Conservation (phyloP, 257 asterid genomes). For the Striga asiatica region DNA sequence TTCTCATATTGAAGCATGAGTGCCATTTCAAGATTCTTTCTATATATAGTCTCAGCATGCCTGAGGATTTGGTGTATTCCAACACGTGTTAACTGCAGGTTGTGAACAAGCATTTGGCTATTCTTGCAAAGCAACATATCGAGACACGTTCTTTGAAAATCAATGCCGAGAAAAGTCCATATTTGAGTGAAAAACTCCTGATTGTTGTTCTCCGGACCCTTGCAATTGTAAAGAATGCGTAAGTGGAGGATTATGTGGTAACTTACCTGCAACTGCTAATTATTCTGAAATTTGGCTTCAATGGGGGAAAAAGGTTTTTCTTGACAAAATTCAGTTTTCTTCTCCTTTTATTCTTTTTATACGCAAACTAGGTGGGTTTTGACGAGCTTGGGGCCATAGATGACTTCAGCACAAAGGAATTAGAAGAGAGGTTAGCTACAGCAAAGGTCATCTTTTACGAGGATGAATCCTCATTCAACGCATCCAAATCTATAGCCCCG, state of each 20-base stretch:
- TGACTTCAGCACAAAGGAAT: slow-evolving; percentile 83
- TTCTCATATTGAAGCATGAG: no score
- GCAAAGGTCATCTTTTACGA: slow-evolving; percentile 56
- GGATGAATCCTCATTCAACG: slow-evolving; percentile 54
- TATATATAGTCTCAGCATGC: neutral
- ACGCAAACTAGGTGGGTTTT: slow-evolving; percentile 64
- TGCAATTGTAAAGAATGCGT: slow-evolving; percentile 79
- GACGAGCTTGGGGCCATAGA: slow-evolving; percentile 94
- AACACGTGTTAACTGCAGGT: slow-evolving; percentile 43
- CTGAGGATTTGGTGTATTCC: neutral
- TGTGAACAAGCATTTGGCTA: slow-evolving; percentile 77
- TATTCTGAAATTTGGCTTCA: neutral
- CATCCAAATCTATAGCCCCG: slow-evolving; percentile 52
- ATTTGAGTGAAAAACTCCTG: slow-evolving; percentile 80
- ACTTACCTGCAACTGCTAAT: slow-evolving; percentile 13
- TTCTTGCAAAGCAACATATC: slow-evolving; percentile 78
- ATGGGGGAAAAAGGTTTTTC: no score
- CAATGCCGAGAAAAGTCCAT: slow-evolving; percentile 89
- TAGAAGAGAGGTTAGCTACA: slow-evolving; percentile 87
- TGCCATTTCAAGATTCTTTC: neutral
- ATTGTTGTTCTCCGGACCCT: slow-evolving; percentile 88
- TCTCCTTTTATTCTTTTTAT: neutral
- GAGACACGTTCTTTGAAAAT: slow-evolving; percentile 92
- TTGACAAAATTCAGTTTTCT: neutral
- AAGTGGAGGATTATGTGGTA: slow-evolving; percentile 95